Conservation (phyloP, 345 rosid species). For the Trapa incisa region DNA sequence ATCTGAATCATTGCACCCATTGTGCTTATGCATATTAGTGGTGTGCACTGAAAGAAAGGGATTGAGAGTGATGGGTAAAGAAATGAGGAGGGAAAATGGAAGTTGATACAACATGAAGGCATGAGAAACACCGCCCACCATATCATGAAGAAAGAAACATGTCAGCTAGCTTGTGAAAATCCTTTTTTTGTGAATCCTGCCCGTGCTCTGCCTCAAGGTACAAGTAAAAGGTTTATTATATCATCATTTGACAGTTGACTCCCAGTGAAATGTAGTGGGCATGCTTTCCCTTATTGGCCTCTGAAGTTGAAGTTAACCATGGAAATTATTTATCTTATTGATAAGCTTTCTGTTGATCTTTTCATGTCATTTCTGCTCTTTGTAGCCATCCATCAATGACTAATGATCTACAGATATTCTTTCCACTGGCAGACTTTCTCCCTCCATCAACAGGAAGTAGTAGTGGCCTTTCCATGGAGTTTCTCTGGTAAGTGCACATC, state of each 20-base stretch:
- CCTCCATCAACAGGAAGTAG: no score
- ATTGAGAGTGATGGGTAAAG: background rate
- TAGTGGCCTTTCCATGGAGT: conserved; percentile 4
- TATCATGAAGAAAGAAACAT: background rate
- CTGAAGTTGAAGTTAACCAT: conserved; percentile 1
- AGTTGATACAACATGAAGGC: conserved; percentile 1
- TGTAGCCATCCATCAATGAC: background rate
- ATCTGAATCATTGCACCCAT: no score
- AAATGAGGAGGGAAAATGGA: background rate
- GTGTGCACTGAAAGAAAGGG: no score
- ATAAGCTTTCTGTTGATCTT: conserved; percentile 2
- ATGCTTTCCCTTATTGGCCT: background rate
- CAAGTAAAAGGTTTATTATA: conserved; percentile 6
- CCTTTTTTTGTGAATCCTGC: background rate
- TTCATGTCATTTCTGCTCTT: background rate
- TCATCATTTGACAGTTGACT: conserved; percentile 8
- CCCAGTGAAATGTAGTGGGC: background rate
- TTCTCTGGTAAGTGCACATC: conserved; percentile 7
- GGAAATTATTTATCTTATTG: background rate
- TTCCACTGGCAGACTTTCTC: no score
- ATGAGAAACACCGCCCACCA: conserved; percentile 1
- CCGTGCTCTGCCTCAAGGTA: background rate
- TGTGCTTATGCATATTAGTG: no score
- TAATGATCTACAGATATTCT: no score
- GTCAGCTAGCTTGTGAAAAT: background rate